Conservation (phyloP, 495 filamentous ascomycete species). For the Trichoderma parareesei region DNA sequence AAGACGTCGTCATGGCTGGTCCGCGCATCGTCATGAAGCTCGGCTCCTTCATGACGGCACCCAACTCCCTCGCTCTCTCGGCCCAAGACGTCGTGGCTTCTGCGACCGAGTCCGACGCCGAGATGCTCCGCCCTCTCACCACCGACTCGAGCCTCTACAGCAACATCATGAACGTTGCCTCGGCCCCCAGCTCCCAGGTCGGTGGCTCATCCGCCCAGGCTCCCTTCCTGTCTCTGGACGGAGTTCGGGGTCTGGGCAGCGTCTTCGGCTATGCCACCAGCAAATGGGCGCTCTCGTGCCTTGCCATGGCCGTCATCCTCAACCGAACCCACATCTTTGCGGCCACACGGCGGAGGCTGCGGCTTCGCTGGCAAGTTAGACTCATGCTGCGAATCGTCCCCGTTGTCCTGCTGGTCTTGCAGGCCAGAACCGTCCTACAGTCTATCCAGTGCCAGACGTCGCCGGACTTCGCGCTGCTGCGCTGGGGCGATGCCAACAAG, state of each 20-base stretch:
- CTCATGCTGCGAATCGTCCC: slow-evolving; percentile 65
- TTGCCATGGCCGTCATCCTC: slow-evolving; percentile 75
- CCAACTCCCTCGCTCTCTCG: slow-evolving; percentile 55
- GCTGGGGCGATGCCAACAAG: slow-evolving; percentile 64
- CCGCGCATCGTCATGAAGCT: slow-evolving; percentile 57
- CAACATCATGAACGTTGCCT: neutral
- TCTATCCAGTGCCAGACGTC: slow-evolving; percentile 91
- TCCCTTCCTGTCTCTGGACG: slow-evolving; percentile 43
- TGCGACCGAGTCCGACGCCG: slow-evolving; percentile 30
- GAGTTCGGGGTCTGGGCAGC: slow-evolving; percentile 58
- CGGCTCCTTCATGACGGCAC: slow-evolving; percentile 49
- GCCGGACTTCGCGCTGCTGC: slow-evolving; percentile 59
- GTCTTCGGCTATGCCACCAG: slow-evolving; percentile 89
- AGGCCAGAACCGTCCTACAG: slow-evolving; percentile 62
- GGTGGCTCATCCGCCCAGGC: slow-evolving; percentile 30
- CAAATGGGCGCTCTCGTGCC: slow-evolving; percentile 84
- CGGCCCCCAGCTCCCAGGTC: neutral
- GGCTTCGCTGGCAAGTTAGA: slow-evolving; percentile 62
- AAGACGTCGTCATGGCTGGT: slow-evolving; percentile 52
- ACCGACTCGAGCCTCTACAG: slow-evolving; percentile 4
- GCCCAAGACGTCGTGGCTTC: slow-evolving; percentile 55
- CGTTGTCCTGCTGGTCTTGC: slow-evolving; percentile 63
- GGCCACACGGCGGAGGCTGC: slow-evolving; percentile 69
- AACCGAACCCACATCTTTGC: slow-evolving; percentile 93
- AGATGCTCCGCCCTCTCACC: slow-evolving; percentile 16